Base-by-base conservation (phyloP, 2,329 filamentous ascomycete genomes). In the Penicillium griseofulvum region DNA sequence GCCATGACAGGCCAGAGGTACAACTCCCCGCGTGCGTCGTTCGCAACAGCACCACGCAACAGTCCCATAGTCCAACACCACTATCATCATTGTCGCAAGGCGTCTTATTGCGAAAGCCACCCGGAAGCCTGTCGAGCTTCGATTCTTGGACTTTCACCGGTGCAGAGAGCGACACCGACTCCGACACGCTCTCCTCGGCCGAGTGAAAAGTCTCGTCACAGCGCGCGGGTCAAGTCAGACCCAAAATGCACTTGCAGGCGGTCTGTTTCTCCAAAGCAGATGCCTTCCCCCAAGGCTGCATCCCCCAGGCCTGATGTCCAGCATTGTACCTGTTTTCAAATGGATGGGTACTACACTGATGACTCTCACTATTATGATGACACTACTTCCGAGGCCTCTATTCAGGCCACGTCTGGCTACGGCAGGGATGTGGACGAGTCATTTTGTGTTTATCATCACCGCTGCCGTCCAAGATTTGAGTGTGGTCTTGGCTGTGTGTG, bases 381-480 rank as follows among this genome's bases (percentile, higher is more conserved):
- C 8, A 34, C 39, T 22, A 41, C 12, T 11, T 51, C 52, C 2
- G 47, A 51, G 6, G 34, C 26, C n/a, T 55, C 52, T 11, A 31
- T 45, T 6, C 39, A 34, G 12, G 52, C 48, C 14, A 34, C 22
- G 19, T 6, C 33, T 22, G 52, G n/a, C 8, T 3, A 43, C 14
- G 37, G 43, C 1, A 17, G 19, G 17, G 39, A 45, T n/a, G 26
- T 44, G 16, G 33, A 45, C 22, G 52, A 55, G 28, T 34, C 34
- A n/a, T 24, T 3, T 14, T 55, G 52, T 38, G 16, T 14, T 39
- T 17, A 28, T 24, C 26, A 55, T 34, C 52, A 55, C 33, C 52
- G 52, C 12, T 55, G 52, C 14, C 39, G 26, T 36, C 52, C 52
- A 2, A 55, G 34, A 16, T 51, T 51, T 10, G 52, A 55, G 39